phyloP scores from a whole-genome alignment of 495 filamentous ascomycete species.

The Glutinoglossum americanum region DNA sequence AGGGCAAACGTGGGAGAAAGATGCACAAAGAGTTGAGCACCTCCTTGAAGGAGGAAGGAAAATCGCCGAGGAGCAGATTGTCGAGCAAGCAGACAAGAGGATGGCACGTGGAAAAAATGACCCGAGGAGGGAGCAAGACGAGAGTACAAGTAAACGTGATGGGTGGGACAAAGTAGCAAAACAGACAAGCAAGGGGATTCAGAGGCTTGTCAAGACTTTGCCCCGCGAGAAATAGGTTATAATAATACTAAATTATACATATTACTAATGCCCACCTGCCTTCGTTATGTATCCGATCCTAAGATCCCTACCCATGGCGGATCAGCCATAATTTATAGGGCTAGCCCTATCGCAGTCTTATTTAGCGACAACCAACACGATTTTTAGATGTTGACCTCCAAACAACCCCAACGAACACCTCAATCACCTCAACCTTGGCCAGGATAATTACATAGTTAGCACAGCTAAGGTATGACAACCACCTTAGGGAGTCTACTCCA shows the following conservation, averaged over 20 bases:
- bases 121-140: not conserved
- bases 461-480: not conserved
- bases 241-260: too few species aligned
- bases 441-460: not conserved
- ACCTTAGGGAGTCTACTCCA: not conserved
- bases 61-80: constrained; percentile 5
- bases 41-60: constrained; percentile 6
- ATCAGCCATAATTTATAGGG: not conserved
- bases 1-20: constrained; percentile 4
- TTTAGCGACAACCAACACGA: not conserved
- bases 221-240: not conserved
- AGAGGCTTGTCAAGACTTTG: constrained; percentile 15
- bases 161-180: constrained; percentile 13
- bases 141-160: not conserved
- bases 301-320: too few species aligned
- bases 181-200: constrained; percentile 18
- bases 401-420: too few species aligned
- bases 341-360: not conserved
- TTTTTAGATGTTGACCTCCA: not conserved
- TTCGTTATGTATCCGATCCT: too few species aligned
- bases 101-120: not conserved
- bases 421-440: not conserved
- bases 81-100: not conserved
- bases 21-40: constrained; percentile 3
- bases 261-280: too few species aligned